Percentiles rank a stretch among this genome's conserved stretches.
phyloP scores from a whole-genome alignment of 2,329 filamentous ascomycete species.

The Thermoascus crustaceus region DNA sequence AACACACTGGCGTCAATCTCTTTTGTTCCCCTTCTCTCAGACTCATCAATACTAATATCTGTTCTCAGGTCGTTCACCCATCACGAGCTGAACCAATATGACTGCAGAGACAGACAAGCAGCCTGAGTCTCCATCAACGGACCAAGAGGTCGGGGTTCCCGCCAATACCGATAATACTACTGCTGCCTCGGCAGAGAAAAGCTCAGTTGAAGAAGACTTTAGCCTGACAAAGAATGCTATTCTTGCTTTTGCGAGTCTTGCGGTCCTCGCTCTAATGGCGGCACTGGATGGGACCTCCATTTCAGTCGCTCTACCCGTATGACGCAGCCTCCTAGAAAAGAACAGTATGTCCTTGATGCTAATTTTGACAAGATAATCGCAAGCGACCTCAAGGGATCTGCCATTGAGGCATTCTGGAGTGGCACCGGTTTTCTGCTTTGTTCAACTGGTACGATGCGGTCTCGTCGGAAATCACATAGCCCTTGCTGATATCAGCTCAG shows the following conservation, averaged over 20 bases:
- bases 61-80: too few relatives aligned
- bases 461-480: neutral
- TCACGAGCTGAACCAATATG: too few relatives aligned
- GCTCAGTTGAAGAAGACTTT: neutral
- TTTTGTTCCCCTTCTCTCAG: too few relatives aligned
- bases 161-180: neutral
- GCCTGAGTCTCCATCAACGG: neutral
- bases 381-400: slow-evolving; percentile 23
- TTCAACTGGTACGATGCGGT: slow-evolving; percentile 16
- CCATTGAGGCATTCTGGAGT: slow-evolving; percentile 43
- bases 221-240: slow-evolving; percentile 2
- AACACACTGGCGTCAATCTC: too few relatives aligned
- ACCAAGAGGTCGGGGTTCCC: neutral
- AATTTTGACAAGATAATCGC: slow-evolving; percentile 33
- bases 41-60: too few relatives aligned
- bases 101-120: neutral
- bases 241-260: slow-evolving; percentile 12
- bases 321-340: slow-evolving; percentile 1
- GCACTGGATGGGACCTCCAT: slow-evolving; percentile 59
- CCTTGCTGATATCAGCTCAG: slow-evolving; percentile 15
- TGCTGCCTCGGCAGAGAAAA: neutral
- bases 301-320: slow-evolving; percentile 50
- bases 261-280: slow-evolving; percentile 52
- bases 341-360: too few relatives aligned
- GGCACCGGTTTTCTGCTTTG: slow-evolving; percentile 42